Conservation (phyloP, 2,329 filamentous ascomycete species). For the Coleophoma eucalyptorum region DNA sequence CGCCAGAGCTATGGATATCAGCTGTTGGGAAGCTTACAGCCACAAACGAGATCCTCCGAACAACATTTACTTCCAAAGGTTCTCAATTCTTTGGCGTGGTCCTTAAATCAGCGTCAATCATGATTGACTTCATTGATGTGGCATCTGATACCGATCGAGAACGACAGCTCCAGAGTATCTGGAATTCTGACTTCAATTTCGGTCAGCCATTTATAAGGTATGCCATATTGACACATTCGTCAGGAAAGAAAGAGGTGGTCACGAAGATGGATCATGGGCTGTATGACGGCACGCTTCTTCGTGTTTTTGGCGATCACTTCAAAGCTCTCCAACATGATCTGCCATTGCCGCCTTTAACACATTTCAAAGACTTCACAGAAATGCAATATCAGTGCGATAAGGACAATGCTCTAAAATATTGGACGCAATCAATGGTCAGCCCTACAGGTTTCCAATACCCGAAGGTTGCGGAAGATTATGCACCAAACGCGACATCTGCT, state of each 20-base stretch:
- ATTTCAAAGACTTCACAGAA: slow-evolving; percentile 13
- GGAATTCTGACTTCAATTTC: slow-evolving; percentile 24
- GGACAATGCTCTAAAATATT: slow-evolving; percentile 13
- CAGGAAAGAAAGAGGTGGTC: slow-evolving; percentile 21
- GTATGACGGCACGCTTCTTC: slow-evolving; percentile 33
- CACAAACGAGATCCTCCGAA: slow-evolving; percentile 12
- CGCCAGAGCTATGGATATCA: slow-evolving; percentile 3
- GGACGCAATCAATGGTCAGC: slow-evolving; percentile 7
- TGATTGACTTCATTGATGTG: slow-evolving; percentile 2
- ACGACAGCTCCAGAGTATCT: slow-evolving; percentile 17
- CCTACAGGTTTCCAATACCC: slow-evolving; percentile 2
- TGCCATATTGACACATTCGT: slow-evolving; percentile 18
- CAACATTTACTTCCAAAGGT: slow-evolving; percentile 9
- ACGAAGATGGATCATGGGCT: slow-evolving; percentile 31
- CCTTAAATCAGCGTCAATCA: slow-evolving; percentile 7
- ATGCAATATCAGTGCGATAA: not conserved
- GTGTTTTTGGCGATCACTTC: slow-evolving; percentile 32
- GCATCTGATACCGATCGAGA: slow-evolving; percentile 18
- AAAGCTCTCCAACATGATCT: slow-evolving; percentile 16
- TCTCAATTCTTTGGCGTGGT: slow-evolving; percentile 15
- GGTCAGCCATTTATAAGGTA: slow-evolving; percentile 32
- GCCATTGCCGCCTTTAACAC: slow-evolving; percentile 8
- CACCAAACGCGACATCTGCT: not conserved
- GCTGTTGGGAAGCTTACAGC: slow-evolving; percentile 3
- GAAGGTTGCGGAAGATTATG: not conserved